phyloP scores from a whole-genome alignment of 305 asterid genomes.

The Petunia hybrid region DNA sequence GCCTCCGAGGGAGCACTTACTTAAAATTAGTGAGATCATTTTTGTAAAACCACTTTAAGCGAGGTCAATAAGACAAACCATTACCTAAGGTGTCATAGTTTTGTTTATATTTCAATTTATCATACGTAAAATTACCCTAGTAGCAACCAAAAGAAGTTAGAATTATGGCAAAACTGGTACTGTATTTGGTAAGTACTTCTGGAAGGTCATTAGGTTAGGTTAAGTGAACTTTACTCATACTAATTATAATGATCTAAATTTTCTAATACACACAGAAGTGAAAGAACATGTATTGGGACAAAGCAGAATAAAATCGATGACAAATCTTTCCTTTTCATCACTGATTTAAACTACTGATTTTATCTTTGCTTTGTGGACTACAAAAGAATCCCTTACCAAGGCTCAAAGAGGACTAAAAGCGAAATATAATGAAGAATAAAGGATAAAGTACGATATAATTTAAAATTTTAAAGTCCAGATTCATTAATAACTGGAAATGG shows the following conservation, averaged over 20 bases:
- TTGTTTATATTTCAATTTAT: no score
- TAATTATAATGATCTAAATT: background rate
- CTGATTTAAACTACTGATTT: background rate
- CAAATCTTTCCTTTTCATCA: background rate
- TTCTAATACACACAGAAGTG: background rate
- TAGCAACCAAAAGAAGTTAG: no score
- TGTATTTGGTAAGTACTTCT: no score
- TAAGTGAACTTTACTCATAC: background rate
- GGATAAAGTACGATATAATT: background rate
- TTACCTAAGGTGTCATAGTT: no score
- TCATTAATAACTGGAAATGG: background rate
- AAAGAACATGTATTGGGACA: background rate
- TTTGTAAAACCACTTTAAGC: no score
- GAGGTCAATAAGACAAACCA: no score
- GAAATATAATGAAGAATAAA: background rate
- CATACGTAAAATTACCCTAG: no score
- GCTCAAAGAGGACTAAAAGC: background rate
- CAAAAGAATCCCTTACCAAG: constrained; percentile 9
- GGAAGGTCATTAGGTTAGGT: no score
- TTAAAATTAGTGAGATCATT: no score
- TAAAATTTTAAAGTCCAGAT: background rate
- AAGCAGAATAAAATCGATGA: constrained; percentile 22
- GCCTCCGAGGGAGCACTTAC: no score
- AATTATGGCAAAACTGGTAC: no score
- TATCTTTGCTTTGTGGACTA: constrained; percentile 27